These are phyloP conservation scores for Aspergillus viridinutans DNA, from an alignment of 2,329 filamentous ascomycete genomes.

Conservation along the genomic window DNA sequence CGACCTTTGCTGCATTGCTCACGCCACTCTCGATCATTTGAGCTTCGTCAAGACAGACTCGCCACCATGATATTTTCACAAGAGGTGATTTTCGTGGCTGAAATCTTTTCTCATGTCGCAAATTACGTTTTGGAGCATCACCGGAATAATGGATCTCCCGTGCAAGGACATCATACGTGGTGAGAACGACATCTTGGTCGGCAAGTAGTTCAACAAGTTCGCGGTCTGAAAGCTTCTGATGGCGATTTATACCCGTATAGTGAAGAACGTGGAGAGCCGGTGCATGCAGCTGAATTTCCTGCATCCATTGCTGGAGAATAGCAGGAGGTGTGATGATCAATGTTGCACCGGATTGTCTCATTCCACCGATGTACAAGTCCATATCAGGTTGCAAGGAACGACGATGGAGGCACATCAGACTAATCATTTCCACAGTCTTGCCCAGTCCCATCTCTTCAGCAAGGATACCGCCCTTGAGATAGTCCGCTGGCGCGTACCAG, in stretches of 20 bases:
- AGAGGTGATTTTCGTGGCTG: conserved; percentile 68
- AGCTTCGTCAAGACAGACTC: conserved; percentile 64
- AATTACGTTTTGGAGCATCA: conserved; percentile 65
- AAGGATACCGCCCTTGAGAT: conserved; percentile 43
- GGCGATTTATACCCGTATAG: conserved; percentile 52
- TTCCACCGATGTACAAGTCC: conserved; percentile 16
- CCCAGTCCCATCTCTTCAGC: conserved; percentile 51
- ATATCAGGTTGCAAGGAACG: conserved; percentile 17
- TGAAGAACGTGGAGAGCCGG: conserved; percentile 53
- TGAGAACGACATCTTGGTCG: conserved; percentile 55
- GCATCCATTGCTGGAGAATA: conserved; percentile 61
- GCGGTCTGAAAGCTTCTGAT: conserved; percentile 31
- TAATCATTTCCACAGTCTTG: conserved; percentile 49
- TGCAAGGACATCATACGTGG: conserved; percentile 66
- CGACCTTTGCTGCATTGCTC: conserved; percentile 75
- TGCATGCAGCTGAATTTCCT: conserved; percentile 56
- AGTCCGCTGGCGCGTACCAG: conserved; percentile 28
- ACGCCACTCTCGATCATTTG: conserved; percentile 93
- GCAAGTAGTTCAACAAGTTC: conserved; percentile 46
- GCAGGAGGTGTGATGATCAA: conserved; percentile 60
- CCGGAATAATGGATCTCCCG: conserved; percentile 74
- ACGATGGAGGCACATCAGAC: conserved; percentile 41
- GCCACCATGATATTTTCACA: conserved; percentile 81
- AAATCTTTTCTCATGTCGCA: conserved; percentile 62
- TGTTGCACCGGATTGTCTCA: conserved; percentile 49